Evolutionary conservation across 257 asterid species (phyloP).

Genomic region (Nicotiana obtusifolia): DNA sequence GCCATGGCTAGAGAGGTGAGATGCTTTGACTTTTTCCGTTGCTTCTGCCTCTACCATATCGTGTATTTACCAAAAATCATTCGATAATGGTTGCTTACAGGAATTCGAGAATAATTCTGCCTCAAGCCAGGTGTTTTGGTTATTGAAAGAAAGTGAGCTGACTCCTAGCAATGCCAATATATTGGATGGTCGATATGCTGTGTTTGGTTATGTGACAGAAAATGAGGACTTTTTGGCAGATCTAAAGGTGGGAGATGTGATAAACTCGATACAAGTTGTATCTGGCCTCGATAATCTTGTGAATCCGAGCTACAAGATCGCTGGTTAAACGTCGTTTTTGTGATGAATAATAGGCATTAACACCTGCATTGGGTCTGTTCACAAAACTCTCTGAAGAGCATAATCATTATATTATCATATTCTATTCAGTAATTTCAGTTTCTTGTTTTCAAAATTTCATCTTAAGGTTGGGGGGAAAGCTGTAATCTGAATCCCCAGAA

Average conservation of each 20-base stretch:
- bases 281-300: constrained; percentile 87
- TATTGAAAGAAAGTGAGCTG: constrained; percentile 93
- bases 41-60: neutral
- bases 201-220: constrained; percentile 77
- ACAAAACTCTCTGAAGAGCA: constrained; percentile 3
- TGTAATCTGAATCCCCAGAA: neutral
- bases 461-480: neutral
- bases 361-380: neutral
- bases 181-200: constrained; percentile 88
- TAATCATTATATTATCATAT: constrained; percentile 18
- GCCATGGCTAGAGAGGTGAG: constrained; percentile 98
- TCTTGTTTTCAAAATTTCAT: neutral
- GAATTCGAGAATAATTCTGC: constrained; percentile 93
- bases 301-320: constrained; percentile 97
- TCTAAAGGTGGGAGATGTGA: constrained; percentile 92
- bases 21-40: neutral
- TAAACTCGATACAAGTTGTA: constrained; percentile 83
- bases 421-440: neutral
- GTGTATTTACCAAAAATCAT: neutral
- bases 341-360: neutral
- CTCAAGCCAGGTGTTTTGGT: constrained; percentile 99
- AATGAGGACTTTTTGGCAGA: constrained; percentile 88
- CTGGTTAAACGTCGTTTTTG: constrained; percentile 39
- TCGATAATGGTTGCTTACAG: constrained; percentile 30
- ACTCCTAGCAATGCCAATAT: constrained; percentile 98